Evolutionary conservation across 208 protist genomes (phyloP).

Genomic region (Leishmania amazonensis): DNA sequence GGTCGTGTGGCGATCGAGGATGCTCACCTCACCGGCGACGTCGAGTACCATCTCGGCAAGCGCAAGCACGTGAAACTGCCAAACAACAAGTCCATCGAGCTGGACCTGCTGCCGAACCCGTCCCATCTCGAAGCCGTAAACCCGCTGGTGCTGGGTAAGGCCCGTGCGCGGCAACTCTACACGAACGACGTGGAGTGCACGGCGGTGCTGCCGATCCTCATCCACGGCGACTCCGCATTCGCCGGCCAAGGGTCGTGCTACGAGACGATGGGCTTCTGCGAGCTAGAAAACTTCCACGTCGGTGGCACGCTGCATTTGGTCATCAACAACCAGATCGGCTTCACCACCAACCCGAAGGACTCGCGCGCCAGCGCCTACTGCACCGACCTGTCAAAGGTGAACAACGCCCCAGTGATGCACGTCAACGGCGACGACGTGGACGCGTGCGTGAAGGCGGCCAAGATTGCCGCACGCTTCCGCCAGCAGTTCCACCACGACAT

Average conservation of each 20-base stretch:
- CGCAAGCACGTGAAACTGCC: constrained; percentile 63
- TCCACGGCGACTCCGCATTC: constrained; percentile 98
- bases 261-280: constrained; percentile 96
- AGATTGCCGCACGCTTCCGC: constrained; percentile 92
- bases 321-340: constrained; percentile 99
- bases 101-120: constrained; percentile 98
- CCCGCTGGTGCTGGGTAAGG: constrained; percentile 97
- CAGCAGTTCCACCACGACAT: constrained; percentile 95
- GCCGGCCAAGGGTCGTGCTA: constrained; percentile 97
- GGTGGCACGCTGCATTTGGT: constrained; percentile 99
- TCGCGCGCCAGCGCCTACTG: constrained; percentile 95
- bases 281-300: constrained; percentile 94
- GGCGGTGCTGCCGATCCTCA: constrained; percentile 85
- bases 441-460: constrained; percentile 89
- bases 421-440: constrained; percentile 98
- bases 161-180: constrained; percentile 93
- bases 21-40: constrained; percentile 85
- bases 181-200: constrained; percentile 74
- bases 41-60: constrained; percentile 98
- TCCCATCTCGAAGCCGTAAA: constrained; percentile 99
- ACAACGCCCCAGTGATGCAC: constrained; percentile 97
- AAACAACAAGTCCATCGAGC: constrained; percentile 89
- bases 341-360: constrained; percentile 96
- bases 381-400: constrained; percentile 96
- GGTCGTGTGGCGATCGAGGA: constrained; percentile 51